Evolutionary conservation across 495 filamentous ascomycete genomes (phyloP).

Genomic region (Symbiotaphrina buchneri): DNA sequence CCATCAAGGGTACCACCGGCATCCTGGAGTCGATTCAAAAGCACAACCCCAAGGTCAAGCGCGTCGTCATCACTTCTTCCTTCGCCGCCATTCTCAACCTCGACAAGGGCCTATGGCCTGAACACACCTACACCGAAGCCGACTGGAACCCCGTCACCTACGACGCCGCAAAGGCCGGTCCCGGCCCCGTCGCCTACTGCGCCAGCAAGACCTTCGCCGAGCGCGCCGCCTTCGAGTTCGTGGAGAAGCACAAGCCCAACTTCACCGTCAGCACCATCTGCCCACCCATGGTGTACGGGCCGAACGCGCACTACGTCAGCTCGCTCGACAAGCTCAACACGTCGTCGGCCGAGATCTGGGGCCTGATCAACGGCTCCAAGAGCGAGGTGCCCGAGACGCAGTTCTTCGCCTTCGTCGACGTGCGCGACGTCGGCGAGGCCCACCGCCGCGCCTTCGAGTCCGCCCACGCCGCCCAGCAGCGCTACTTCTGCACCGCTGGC

Average conservation of each 20-base stretch:
- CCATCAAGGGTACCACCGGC: constrained; percentile 12
- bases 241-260: constrained; percentile 20
- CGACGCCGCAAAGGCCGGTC: constrained; percentile 11
- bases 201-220: constrained; percentile 24
- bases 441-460: constrained; percentile 29
- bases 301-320: constrained; percentile 18
- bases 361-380: constrained; percentile 20
- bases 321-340: constrained; percentile 22
- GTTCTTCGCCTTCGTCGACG: constrained; percentile 26
- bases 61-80: constrained; percentile 27
- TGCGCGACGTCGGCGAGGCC: constrained; percentile 32
- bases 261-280: constrained; percentile 28
- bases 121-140: constrained; percentile 16
- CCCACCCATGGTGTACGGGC: constrained; percentile 40
- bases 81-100: constrained; percentile 21
- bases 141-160: constrained; percentile 26
- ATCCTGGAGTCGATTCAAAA: constrained; percentile 11
- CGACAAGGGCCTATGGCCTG: constrained; percentile 7
- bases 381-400: constrained; percentile 17
- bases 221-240: constrained; percentile 31
- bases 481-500: constrained; percentile 26
- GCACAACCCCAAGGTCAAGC: constrained; percentile 16
- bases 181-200: constrained; percentile 16
- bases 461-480: constrained; percentile 24
- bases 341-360: constrained; percentile 22